These are phyloP conservation scores for Perkinsus marinus DNA, from an alignment of 169 alveolate genomes.

Conservation along the genomic window DNA sequence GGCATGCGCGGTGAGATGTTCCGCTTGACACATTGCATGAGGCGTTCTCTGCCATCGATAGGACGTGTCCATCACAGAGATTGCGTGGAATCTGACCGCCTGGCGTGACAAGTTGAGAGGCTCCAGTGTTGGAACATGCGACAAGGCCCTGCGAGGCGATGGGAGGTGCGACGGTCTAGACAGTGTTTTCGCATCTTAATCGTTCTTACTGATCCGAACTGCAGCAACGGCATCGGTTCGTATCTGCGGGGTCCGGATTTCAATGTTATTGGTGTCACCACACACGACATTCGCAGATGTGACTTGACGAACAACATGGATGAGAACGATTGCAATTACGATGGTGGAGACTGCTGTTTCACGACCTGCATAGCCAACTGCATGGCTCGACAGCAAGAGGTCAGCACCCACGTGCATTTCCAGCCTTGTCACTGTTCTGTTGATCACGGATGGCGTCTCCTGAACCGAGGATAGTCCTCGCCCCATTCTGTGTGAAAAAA, in stretches of 20 bases:
- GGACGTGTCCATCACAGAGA: not conserved
- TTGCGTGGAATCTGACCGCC: not conserved
- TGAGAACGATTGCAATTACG: not conserved
- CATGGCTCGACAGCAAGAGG: not conserved
- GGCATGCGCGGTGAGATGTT: not conserved
- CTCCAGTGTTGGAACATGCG: not conserved
- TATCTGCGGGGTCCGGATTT: too few species aligned
- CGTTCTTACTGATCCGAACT: too few species aligned
- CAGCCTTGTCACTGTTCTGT: too few species aligned
- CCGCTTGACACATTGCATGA: too few species aligned
- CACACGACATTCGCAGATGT: not conserved
- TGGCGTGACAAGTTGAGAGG: not conserved
- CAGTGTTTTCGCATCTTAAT: too few species aligned
- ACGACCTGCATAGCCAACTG: not conserved
- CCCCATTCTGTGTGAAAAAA: not conserved
- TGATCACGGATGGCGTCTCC: not conserved
- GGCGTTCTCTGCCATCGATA: not conserved
- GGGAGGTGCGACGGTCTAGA: not conserved
- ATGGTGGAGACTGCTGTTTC: constrained; percentile 6
- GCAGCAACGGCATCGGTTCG: too few species aligned
- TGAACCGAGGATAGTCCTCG: not conserved
- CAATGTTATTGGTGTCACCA: too few species aligned
- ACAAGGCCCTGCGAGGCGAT: not conserved
- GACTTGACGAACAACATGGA: not conserved
- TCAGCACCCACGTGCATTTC: too few species aligned